Evolutionary conservation across 331 rosid genomes (phyloP).

Genomic region (Quercus lobata): DNA sequence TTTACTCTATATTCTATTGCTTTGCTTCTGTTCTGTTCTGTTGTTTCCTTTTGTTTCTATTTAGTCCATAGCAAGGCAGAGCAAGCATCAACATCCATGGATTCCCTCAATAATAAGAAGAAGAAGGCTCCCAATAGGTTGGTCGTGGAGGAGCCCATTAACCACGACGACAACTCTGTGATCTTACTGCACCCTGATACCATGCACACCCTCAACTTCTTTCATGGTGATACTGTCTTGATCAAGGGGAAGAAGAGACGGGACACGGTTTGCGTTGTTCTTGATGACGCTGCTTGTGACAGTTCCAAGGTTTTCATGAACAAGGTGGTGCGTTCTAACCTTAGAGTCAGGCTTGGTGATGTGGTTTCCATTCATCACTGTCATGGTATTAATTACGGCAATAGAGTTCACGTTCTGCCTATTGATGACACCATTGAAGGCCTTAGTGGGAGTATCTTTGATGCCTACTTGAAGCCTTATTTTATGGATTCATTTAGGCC

Average conservation of each 20-base stretch:
- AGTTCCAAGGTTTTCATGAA: not conserved
- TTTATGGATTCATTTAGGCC: not conserved
- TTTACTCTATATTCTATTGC: too few species aligned
- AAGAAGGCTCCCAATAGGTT: too few species aligned
- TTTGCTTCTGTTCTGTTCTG: too few species aligned
- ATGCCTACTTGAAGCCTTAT: conserved; percentile 1
- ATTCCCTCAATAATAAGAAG: too few species aligned
- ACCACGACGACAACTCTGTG: too few species aligned
- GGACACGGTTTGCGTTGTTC: not conserved
- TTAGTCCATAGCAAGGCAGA: too few species aligned
- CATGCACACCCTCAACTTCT: too few species aligned
- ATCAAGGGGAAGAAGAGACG: conserved; percentile 10
- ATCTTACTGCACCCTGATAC: too few species aligned
- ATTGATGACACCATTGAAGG: conserved; percentile 13
- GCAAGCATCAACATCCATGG: too few species aligned
- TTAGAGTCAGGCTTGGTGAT: conserved; percentile 6
- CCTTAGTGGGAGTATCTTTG: conserved; percentile 1
- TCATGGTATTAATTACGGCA: not conserved
- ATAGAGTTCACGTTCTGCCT: not conserved
- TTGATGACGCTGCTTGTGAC: not conserved
- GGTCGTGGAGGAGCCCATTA: too few species aligned
- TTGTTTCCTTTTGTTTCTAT: too few species aligned
- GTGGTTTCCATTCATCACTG: conserved; percentile 7
- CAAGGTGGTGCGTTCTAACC: conserved; percentile 3
- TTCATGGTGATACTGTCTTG: not conserved